Evolutionary conservation across 1,284 basidiomycete species (phyloP).

Genomic region (Flammula alnicola): DNA sequence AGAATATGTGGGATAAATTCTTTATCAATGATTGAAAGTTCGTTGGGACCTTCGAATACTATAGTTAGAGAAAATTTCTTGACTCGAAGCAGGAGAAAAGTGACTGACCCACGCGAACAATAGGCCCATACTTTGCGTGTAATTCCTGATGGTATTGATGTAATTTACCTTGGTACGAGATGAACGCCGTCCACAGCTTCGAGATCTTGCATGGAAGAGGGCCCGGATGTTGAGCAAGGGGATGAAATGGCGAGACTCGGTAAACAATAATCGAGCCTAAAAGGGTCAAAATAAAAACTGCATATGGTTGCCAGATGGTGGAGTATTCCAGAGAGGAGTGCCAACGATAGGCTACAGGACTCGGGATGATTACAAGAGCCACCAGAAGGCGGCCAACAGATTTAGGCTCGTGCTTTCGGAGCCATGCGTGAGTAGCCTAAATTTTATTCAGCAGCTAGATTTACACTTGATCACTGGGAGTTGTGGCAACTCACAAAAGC

Average conservation of each 20-base stretch:
- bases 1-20: constrained; percentile 34
- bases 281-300: constrained; percentile 10
- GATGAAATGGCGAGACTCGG: constrained; percentile 49
- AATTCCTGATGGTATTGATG: constrained; percentile 34
- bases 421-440: constrained; percentile 6
- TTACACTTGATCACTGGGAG: no score
- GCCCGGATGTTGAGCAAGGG: constrained; percentile 46
- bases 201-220: constrained; percentile 40
- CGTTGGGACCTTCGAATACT: constrained; percentile 38
- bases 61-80: background rate
- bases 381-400: background rate
- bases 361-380: background rate
- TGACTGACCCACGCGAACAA: constrained; percentile 42
- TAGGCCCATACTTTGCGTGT: constrained; percentile 44
- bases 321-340: background rate
- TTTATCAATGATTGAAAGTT: constrained; percentile 37
- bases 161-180: constrained; percentile 33
- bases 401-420: constrained; percentile 3
- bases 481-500: no score
- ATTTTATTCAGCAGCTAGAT: no score
- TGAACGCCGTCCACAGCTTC: constrained; percentile 35
- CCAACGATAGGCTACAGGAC: background rate
- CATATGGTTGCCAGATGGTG: background rate
- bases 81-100: background rate
- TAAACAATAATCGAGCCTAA: constrained; percentile 33